Conservation (phyloP, 2,329 filamentous ascomycete species). For the Dactylellina drechsleri region DNA sequence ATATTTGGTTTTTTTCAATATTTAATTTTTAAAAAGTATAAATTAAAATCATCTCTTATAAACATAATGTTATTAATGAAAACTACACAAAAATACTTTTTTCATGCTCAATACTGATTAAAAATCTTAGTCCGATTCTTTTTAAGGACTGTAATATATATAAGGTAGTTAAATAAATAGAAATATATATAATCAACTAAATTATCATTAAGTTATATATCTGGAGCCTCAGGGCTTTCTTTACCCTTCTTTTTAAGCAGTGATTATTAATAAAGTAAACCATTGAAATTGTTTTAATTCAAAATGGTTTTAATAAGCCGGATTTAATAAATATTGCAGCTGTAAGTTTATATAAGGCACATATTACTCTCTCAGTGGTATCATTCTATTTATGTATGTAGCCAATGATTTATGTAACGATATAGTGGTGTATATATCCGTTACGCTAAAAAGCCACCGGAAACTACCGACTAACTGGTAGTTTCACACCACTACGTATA, state of each 20-base stretch:
- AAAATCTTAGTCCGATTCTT: neutral
- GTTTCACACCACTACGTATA: no score
- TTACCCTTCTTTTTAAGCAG: neutral
- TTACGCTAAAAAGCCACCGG: no score
- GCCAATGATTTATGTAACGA: no score
- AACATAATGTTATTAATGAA: neutral
- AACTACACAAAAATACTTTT: conserved; percentile 6
- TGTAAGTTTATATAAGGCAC: neutral
- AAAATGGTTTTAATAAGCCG: neutral
- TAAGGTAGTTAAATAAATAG: conserved; percentile 2
- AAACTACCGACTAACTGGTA: no score
- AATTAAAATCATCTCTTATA: neutral
- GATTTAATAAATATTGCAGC: neutral
- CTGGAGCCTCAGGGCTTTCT: neutral
- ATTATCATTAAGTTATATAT: neutral
- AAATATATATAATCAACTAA: neutral
- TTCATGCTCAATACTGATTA: neutral
- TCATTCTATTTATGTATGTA: neutral
- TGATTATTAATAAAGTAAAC: conserved; percentile 1
- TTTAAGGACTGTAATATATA: neutral
- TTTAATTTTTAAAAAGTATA: neutral
- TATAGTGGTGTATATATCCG: no score
- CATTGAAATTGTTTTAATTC: neutral
- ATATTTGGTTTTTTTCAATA: neutral
- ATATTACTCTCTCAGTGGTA: neutral